Conservation (phyloP, 805 yeast species). For the Candida jianshihensis region DNA sequence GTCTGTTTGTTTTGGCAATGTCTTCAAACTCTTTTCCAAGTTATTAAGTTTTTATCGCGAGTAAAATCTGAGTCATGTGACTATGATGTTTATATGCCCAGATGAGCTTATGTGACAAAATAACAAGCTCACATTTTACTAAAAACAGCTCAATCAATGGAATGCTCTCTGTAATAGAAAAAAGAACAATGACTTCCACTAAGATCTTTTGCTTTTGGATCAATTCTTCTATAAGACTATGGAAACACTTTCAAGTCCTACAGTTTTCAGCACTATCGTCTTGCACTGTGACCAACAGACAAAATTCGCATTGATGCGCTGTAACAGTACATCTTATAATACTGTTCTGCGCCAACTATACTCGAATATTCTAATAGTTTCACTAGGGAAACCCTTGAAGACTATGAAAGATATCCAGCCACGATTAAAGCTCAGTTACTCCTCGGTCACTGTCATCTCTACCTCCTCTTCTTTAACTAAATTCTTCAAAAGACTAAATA, state of each 20-base stretch:
- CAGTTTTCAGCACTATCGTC: neutral
- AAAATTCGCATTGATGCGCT: neutral
- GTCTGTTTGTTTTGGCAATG: too few species aligned
- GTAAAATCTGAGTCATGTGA: too few species aligned
- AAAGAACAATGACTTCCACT: too few species aligned
- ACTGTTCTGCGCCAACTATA: neutral
- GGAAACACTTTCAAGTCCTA: too few species aligned
- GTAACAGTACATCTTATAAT: neutral
- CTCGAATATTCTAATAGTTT: neutral
- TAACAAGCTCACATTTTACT: too few species aligned
- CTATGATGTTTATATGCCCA: too few species aligned
- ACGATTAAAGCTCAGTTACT: neutral
- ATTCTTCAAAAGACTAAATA: conserved; percentile 2
- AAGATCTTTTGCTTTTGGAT: neutral
- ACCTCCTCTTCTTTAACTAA: neutral
- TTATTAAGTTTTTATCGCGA: too few species aligned
- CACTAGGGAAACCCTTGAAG: neutral
- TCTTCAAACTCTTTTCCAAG: too few species aligned
- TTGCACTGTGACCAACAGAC: neutral
- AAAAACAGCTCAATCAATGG: neutral
- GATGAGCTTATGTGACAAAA: too few species aligned
- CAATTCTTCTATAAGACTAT: too few species aligned
- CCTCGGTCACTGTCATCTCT: neutral
- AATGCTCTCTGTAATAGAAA: too few species aligned
- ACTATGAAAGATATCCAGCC: neutral